These are phyloP conservation scores for Fusarium brevicatenulatum DNA, from an alignment of 2,329 filamentous ascomycete genomes.

Conservation along the genomic window DNA sequence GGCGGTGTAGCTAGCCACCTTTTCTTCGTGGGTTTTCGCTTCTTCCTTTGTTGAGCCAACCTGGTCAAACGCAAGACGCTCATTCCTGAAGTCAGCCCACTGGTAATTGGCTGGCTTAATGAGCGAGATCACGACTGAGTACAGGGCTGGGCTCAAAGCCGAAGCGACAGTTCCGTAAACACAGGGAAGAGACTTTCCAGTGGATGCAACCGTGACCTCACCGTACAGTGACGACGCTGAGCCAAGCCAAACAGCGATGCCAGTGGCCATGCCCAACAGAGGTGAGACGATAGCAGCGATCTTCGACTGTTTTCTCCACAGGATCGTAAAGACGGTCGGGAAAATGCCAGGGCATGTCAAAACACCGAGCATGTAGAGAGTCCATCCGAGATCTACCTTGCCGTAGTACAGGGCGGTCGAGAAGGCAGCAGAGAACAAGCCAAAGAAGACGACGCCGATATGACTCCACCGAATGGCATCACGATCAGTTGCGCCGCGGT, in stretches of 20 bases:
- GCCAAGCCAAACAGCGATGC: constrained; percentile 63
- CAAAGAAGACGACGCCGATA: constrained; percentile 63
- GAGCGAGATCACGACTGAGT: constrained; percentile 59
- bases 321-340: constrained; percentile 62
- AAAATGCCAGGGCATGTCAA: constrained; percentile 64
- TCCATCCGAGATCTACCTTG: constrained; percentile 64
- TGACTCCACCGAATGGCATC: constrained; percentile 64
- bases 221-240: constrained; percentile 58
- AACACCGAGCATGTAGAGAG: constrained; percentile 64
- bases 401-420: constrained; percentile 64
- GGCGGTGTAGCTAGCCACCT: constrained; percentile 39
- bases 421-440: constrained; percentile 61
- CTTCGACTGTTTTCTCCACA: constrained; percentile 62
- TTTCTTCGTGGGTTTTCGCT: constrained; percentile 28
- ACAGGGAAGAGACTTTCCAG: constrained; percentile 60
- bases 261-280: constrained; percentile 60
- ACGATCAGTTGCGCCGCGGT: constrained; percentile 55
- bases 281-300: constrained; percentile 61
- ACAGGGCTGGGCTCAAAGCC: constrained; percentile 53
- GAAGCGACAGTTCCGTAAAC: constrained; percentile 64
- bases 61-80: constrained; percentile 53
- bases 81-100: constrained; percentile 54
- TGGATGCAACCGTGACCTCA: constrained; percentile 58
- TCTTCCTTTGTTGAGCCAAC: background rate
- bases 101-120: constrained; percentile 55